Percentiles rank a stretch among this genome's conserved stretches.
phyloP scores from a whole-genome alignment of 1,284 basidiomycete genomes.

The Earliella scabrosa region DNA sequence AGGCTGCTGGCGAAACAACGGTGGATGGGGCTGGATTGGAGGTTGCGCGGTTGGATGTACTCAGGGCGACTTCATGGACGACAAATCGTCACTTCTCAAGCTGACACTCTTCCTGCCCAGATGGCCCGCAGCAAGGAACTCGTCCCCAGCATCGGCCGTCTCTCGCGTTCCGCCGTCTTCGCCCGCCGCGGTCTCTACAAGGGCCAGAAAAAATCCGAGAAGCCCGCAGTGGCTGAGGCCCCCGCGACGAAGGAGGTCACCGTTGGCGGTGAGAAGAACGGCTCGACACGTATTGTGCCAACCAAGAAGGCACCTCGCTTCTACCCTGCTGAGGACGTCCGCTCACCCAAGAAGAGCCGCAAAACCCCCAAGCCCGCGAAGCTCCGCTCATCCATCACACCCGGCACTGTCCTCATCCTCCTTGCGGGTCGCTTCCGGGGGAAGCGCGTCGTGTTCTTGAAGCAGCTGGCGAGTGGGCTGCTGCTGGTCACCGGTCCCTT shows the following conservation, averaged over 20 bases:
- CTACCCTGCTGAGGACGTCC: constrained; percentile 97
- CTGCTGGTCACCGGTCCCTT: constrained; percentile 97
- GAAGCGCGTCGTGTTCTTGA: constrained; percentile 98
- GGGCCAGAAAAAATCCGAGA: constrained; percentile 80
- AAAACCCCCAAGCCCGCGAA: constrained; percentile 81
- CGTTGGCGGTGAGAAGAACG: constrained; percentile 92
- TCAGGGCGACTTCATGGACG: constrained; percentile 23
- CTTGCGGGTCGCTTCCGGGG: constrained; percentile 98
- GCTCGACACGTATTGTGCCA: constrained; percentile 85
- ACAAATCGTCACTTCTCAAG: constrained; percentile 10
- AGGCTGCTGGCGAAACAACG: constrained; percentile 6
- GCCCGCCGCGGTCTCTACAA: constrained; percentile 82
- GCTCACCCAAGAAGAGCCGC: constrained; percentile 88
- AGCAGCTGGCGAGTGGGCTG: constrained; percentile 93
- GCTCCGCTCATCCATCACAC: constrained; percentile 89
- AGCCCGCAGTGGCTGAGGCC: constrained; percentile 62
- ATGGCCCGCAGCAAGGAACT: constrained; percentile 95
- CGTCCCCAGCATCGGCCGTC: constrained; percentile 83
- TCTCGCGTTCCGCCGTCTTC: constrained; percentile 82
- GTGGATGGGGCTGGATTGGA: constrained; percentile 42
- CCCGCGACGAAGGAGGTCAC: constrained; percentile 79
- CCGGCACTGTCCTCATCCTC: constrained; percentile 95
- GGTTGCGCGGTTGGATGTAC: constrained; percentile 39
- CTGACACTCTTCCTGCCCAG: constrained; percentile 43
- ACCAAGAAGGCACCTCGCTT: constrained; percentile 90